Conservation (phyloP, 768 basidiomycete species). For the Kwoniella dejecticola region DNA sequence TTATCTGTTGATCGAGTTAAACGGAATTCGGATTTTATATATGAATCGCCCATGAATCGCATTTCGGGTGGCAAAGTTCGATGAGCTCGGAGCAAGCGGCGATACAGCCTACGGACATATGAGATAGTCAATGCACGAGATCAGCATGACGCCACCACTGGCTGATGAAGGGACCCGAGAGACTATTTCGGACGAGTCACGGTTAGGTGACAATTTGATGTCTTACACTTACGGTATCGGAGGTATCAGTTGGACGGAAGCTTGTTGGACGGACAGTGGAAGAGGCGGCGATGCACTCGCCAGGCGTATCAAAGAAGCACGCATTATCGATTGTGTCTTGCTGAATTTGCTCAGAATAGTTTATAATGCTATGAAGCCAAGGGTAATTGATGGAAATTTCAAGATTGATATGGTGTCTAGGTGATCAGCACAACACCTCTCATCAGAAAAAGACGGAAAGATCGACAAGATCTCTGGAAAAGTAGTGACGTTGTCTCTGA, state of each 20-base stretch:
- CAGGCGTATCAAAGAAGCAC: constrained; percentile 31
- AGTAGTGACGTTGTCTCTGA: constrained; percentile 5
- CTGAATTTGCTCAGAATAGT: background rate
- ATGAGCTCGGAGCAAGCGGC: constrained; percentile 78
- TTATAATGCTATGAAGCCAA: background rate
- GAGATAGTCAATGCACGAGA: background rate
- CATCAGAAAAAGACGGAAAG: background rate
- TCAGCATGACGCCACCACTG: too few relatives aligned
- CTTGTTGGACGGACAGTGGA: constrained; percentile 65
- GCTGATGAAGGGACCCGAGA: too few relatives aligned
- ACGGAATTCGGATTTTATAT: constrained; percentile 87
- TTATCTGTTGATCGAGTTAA: constrained; percentile 77
- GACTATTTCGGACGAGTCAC: background rate
- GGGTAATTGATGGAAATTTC: background rate
- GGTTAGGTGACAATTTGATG: background rate
- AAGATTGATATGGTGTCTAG: too few relatives aligned
- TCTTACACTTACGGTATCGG: constrained; percentile 69
- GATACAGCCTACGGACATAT: constrained; percentile 66
- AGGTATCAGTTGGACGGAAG: constrained; percentile 72
- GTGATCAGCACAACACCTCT: too few relatives aligned
- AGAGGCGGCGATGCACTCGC: constrained; percentile 65
- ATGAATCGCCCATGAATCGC: constrained; percentile 80
- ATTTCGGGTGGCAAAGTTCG: constrained; percentile 72
- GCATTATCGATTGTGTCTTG: constrained; percentile 21
- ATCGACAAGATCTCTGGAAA: background rate